These are phyloP conservation scores for Tetrapyrgos nigripes DNA, from an alignment of 1,284 basidiomycete genomes.

Conservation along the genomic window DNA sequence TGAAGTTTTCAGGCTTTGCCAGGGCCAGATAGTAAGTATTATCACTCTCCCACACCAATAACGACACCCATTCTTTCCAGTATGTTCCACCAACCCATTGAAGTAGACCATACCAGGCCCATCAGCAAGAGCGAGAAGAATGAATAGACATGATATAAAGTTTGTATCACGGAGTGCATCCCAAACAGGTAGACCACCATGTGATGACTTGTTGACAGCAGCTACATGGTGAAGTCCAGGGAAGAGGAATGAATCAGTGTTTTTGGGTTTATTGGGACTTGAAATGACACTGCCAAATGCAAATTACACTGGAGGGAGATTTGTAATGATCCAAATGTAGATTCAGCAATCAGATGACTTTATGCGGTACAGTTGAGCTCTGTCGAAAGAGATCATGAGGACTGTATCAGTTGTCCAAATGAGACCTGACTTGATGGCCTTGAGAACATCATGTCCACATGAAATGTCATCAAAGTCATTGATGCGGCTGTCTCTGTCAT, in stretches of 20 bases:
- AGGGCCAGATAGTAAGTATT: conserved; percentile 29
- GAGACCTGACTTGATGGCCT: conserved; percentile 19
- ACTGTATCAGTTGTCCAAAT: conserved; percentile 29
- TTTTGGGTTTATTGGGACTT: conserved; percentile 35
- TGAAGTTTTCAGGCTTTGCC: conserved; percentile 26
- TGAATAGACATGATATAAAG: conserved; percentile 10
- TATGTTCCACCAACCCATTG: conserved; percentile 31
- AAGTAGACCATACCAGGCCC: conserved; percentile 29
- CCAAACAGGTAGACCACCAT: conserved; percentile 23
- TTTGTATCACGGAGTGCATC: conserved; percentile 12
- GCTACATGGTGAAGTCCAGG: conserved; percentile 28
- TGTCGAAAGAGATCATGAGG: conserved; percentile 35
- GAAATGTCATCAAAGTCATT: conserved; percentile 23
- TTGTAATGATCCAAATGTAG: conserved; percentile 35
- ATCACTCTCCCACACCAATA: conserved; percentile 20
- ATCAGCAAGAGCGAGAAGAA: conserved; percentile 31
- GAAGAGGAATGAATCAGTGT: conserved; percentile 35
- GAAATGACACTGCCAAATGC: conserved; percentile 33
- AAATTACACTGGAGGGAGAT: conserved; percentile 28
- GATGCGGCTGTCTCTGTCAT: conserved; percentile 5
- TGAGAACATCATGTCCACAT: conserved; percentile 23
- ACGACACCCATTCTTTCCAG: conserved; percentile 24
- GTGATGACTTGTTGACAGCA: conserved; percentile 17
- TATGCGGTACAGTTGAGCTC: conserved; percentile 34
- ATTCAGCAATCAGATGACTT: conserved; percentile 38